Percentiles rank a stretch among this genome's conserved stretches.
Evolutionary conservation across 1,139 yeast species (phyloP).

Genomic region (Hyphopichia khmerensis): DNA sequence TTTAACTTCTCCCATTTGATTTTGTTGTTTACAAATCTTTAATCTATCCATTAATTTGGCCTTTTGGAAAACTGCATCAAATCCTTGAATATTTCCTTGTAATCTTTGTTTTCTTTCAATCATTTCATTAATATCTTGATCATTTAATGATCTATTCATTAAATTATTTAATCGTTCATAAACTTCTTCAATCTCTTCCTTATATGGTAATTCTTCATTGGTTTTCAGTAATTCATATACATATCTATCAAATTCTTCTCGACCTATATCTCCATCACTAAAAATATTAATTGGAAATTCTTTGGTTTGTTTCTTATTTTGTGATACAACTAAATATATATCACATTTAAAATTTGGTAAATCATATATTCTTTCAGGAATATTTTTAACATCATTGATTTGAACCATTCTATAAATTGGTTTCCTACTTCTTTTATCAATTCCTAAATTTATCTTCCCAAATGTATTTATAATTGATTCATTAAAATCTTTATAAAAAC

Average conservation of each 20-base stretch:
- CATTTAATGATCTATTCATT: slow-evolving; percentile 65
- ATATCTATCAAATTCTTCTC: slow-evolving; percentile 74
- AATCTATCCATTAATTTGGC: slow-evolving; percentile 72
- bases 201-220: slow-evolving; percentile 59
- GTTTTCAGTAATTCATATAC: slow-evolving; percentile 58
- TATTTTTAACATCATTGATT: slow-evolving; percentile 59
- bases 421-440: slow-evolving; percentile 57
- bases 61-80: slow-evolving; percentile 77
- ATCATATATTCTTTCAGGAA: slow-evolving; percentile 56
- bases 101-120: slow-evolving; percentile 65
- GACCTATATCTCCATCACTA: slow-evolving; percentile 70
- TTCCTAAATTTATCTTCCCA: slow-evolving; percentile 80
- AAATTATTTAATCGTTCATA: slow-evolving; percentile 59
- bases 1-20: slow-evolving; percentile 41
- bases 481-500: slow-evolving; percentile 81
- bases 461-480: slow-evolving; percentile 69
- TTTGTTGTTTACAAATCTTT: slow-evolving; percentile 69
- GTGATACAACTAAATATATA: slow-evolving; percentile 63
- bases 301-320: slow-evolving; percentile 65
- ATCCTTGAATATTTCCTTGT: slow-evolving; percentile 54
- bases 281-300: slow-evolving; percentile 74
- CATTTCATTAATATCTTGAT: slow-evolving; percentile 76
- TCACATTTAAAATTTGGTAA: slow-evolving; percentile 57
- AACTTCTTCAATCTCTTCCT: slow-evolving; percentile 67
- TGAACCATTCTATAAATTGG: slow-evolving; percentile 84